A percentile compares a stretch with the other conserved stretches of the same genome.
phyloP scores from a whole-genome alignment of 176 grass and related monocot genomes.

The Lolium multiflorum region DNA sequence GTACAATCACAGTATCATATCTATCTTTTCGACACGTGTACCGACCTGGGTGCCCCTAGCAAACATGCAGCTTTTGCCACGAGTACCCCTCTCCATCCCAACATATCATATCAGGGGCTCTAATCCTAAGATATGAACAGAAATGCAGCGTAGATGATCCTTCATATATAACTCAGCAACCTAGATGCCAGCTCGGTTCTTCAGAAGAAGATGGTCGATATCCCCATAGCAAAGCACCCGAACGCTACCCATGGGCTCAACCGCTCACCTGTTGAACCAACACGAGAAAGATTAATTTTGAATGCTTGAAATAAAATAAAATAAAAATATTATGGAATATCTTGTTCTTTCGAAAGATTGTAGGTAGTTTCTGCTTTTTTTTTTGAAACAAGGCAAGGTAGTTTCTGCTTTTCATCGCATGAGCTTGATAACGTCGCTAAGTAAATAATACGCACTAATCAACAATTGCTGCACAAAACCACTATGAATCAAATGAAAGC shows the following conservation, averaged over 20 bases:
- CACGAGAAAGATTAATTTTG: not conserved
- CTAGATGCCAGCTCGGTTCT: not conserved
- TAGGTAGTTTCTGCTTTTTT: not conserved
- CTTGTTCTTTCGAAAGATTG: not conserved
- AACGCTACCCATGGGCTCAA: constrained; percentile 73
- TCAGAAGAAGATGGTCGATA: constrained; percentile 65
- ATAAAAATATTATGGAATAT: not conserved
- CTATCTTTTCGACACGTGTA: not conserved
- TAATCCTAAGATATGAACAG: not conserved
- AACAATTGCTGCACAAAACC: not conserved
- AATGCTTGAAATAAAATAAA: not conserved
- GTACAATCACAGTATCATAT: not conserved
- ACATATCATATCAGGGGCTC: too few species aligned
- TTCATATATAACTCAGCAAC: constrained; percentile 24
- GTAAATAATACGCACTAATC: not conserved
- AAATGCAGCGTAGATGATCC: constrained; percentile 24
- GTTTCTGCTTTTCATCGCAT: not conserved
- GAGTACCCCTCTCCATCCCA: not conserved
- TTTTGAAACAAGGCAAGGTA: too few species aligned
- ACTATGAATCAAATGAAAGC: not conserved
- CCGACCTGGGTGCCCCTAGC: not conserved
- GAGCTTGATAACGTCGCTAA: not conserved
- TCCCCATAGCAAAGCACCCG: constrained; percentile 62
- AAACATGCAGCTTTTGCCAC: not conserved
- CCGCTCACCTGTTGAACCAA: constrained; percentile 58